Base-by-base conservation (phyloP, 768 basidiomycete genomes). In the Hortiboletus campestris region DNA sequence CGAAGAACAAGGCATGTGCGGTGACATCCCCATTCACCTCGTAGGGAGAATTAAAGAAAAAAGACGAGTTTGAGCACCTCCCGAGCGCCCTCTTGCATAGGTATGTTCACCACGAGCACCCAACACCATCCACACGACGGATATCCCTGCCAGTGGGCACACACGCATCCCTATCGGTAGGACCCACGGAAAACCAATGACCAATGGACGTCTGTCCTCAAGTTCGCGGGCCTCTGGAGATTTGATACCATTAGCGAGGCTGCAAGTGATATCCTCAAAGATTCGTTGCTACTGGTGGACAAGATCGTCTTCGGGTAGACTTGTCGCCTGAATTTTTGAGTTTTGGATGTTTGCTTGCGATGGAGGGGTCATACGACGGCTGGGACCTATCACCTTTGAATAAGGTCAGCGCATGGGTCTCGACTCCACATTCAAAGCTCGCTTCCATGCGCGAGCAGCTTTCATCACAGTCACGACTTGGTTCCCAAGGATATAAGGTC, bases 121-220 rank as follows among this genome's bases (percentile, higher is more conserved):
- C 34, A 35, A 14, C 34, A 31, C 9, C 20, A 44, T 49, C 19
- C 3, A n/a, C 16, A 19, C 17, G 32, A 50, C n/a, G 17, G 13
- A 14, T 35, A n/a, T 17, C 25, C 19, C 48, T 53, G 46, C 25
- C 25, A 25, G 25, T 25, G 25, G 25, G 2, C 4, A 25, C 25
- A 25, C 25, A 2, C 35, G 16, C 16, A 44, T 3, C 4, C 5
- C 6, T 13, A 28, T 19, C 45, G n/a, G 8, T 12, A 51, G 55
- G 16, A 10, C 19, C 11, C 2, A 53, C 14, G 32, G 34, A 34
- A 39, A n/a, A n/a, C n/a, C n/a, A n/a, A n/a, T n/a, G n/a, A n/a
- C n/a, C 69, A 76, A 43, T 77, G 76, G 77, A 59, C 67, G 2
- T 66, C 73, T 0, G 67, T 73, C 14, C 68, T 78, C 16, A 73